Conservation (phyloP, 352 stramenopile genomes). For the Globisporangium alternatum region DNA sequence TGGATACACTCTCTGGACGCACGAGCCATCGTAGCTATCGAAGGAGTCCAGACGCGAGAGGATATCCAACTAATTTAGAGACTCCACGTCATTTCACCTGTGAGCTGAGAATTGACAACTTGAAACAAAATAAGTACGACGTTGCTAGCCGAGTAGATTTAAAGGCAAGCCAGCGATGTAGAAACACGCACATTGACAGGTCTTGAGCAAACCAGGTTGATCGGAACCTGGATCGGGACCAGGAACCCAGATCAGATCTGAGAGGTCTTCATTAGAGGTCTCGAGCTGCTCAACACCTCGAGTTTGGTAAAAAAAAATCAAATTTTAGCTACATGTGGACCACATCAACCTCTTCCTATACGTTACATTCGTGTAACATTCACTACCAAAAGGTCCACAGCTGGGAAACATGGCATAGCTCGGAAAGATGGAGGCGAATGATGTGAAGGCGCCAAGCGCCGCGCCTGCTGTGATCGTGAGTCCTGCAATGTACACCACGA, state of each 20-base stretch:
- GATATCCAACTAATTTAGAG: background rate
- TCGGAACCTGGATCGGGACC: no score
- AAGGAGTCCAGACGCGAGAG: background rate
- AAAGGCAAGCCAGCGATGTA: no score
- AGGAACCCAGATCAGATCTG: no score
- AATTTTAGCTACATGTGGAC: background rate
- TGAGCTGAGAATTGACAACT: background rate
- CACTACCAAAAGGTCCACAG: background rate
- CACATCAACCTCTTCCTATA: background rate
- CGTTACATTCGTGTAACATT: constrained; percentile 7
- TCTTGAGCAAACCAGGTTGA: no score
- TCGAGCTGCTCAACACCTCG: no score
- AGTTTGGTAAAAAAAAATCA: no score
- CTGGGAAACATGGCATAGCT: background rate
- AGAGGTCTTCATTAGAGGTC: no score
- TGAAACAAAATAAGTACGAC: no score
- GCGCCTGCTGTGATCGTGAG: background rate
- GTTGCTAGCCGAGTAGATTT: background rate
- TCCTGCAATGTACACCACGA: background rate
- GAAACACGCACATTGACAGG: no score
- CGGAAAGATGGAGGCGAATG: constrained; percentile 6
- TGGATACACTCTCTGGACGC: background rate
- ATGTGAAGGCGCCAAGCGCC: background rate
- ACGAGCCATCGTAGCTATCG: background rate
- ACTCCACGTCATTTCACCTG: background rate